A percentile compares a stretch with the other conserved stretches of the same genome.
phyloP scores from a whole-genome alignment of 805 yeast species.

The Suhomyces kilbournensis region DNA sequence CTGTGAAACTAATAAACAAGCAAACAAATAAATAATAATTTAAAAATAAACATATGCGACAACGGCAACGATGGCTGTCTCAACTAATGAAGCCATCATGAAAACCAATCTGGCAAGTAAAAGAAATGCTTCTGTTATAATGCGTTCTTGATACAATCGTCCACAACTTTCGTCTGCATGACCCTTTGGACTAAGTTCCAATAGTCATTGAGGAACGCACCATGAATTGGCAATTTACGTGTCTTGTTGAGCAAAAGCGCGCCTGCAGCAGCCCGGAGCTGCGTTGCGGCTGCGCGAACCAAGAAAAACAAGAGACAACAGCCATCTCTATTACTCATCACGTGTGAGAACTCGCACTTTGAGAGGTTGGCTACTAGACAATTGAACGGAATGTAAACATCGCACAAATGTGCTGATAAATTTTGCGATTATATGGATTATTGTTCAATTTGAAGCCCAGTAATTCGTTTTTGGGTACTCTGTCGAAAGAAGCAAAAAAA shows the following conservation, averaged over 20 bases:
- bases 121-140: background rate
- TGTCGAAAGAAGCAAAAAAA: background rate
- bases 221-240: background rate
- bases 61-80: background rate
- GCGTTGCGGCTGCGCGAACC: background rate
- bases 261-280: background rate
- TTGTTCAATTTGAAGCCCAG: background rate
- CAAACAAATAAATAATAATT: background rate
- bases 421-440: background rate
- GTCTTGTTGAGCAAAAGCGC: background rate
- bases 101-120: background rate
- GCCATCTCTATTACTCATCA: background rate
- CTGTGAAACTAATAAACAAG: background rate
- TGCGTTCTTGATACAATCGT: background rate
- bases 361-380: background rate
- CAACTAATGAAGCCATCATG: background rate
- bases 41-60: background rate
- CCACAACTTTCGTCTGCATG: background rate
- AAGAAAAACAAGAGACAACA: background rate
- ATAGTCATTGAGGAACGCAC: background rate
- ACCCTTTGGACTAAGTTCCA: background rate
- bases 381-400: background rate
- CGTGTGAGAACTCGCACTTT: background rate
- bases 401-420: background rate
- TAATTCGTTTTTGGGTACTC: background rate